Percentiles rank a stretch among this genome's conserved stretches.
Conservation (phyloP, 805 yeast species). For the Pichia phayaonensis region DNA sequence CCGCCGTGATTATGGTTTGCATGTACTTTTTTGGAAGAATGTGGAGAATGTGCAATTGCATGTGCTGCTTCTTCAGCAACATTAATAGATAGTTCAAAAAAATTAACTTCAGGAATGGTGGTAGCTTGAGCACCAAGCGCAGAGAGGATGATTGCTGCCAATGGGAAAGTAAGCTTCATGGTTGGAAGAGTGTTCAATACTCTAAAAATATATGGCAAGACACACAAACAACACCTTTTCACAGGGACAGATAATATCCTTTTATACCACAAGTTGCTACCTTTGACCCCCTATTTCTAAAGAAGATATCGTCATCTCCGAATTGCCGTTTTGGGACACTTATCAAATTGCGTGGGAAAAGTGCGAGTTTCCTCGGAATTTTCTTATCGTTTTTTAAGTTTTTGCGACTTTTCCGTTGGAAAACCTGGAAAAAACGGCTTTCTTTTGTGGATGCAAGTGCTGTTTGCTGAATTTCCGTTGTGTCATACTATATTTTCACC, state of each 20-base stretch:
- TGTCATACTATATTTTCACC: too few species aligned
- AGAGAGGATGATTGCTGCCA: not conserved
- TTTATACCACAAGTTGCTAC: not conserved
- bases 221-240: too few species aligned
- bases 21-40: not conserved
- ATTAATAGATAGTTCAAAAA: not conserved
- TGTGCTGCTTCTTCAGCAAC: not conserved
- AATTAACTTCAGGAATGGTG: slow-evolving; percentile 5
- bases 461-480: too few species aligned
- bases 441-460: too few species aligned
- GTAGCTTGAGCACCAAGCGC: slow-evolving; percentile 7
- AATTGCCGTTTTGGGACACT: not conserved
- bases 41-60: not conserved
- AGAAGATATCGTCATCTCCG: not conserved
- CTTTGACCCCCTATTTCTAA: not conserved
- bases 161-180: not conserved
- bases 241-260: too few species aligned
- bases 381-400: not conserved
- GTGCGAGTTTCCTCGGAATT: not conserved
- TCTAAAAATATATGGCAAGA: too few species aligned
- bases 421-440: too few species aligned
- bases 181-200: not conserved
- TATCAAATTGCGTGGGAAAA: not conserved
- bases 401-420: not conserved
- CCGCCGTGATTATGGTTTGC: slow-evolving; percentile 9